Evolutionary conservation across 129 eudicot genomes (phyloP).

Genomic region (Tagetes patula): DNA sequence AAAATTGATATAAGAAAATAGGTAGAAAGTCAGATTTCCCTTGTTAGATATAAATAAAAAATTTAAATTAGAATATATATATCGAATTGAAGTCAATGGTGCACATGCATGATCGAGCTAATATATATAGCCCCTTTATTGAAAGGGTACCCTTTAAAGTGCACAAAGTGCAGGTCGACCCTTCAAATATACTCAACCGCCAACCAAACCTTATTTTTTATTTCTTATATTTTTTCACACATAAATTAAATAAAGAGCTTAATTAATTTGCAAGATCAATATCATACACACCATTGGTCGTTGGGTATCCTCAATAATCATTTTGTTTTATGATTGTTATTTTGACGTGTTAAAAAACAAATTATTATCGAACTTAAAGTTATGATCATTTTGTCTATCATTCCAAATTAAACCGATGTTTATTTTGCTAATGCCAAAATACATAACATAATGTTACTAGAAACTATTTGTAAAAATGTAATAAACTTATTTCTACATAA

Average conservation of each 20-base stretch:
- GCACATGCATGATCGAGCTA: too few species aligned
- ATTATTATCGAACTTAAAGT: background rate
- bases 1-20: background rate
- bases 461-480: background rate
- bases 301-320: slow-evolving; percentile 22
- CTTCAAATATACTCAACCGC: slow-evolving; percentile 31
- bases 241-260: slow-evolving; percentile 4
- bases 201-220: slow-evolving; percentile 14
- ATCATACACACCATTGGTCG: slow-evolving; percentile 14
- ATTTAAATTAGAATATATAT: too few species aligned
- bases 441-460: background rate
- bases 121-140: slow-evolving; percentile 6
- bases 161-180: slow-evolving; percentile 31
- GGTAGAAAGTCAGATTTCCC: background rate
- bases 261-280: slow-evolving; percentile 3
- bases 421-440: too few species aligned
- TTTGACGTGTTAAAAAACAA: background rate
- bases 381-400: background rate
- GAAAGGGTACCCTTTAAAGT: slow-evolving; percentile 38
- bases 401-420: background rate
- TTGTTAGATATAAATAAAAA: background rate
- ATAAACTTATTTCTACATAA: background rate
- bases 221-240: slow-evolving; percentile 4
- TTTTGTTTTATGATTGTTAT: background rate
- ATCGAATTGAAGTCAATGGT: slow-evolving; percentile 25